phyloP scores from a whole-genome alignment of 1,284 basidiomycete species.

The Tausonia pullulans region DNA sequence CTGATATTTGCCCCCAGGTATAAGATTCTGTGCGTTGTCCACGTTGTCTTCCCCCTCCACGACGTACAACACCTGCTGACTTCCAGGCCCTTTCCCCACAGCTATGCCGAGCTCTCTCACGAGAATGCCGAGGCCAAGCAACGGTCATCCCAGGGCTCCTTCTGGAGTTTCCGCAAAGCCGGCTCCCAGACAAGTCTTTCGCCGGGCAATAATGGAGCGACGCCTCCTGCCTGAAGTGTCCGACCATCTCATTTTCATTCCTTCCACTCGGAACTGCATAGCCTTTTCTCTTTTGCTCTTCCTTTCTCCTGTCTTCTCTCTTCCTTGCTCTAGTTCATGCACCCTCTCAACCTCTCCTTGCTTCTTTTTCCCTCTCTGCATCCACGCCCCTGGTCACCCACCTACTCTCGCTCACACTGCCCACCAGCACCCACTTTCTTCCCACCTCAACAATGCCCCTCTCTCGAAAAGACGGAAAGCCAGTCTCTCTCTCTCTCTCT shows the following conservation, averaged over 20 bases:
- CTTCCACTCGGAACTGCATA: background rate
- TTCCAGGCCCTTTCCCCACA: conserved; percentile 27
- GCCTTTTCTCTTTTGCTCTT: background rate
- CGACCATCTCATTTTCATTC: background rate
- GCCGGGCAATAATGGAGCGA: background rate
- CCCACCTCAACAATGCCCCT: too few relatives aligned
- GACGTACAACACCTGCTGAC: conserved; percentile 4
- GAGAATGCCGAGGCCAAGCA: conserved; percentile 9
- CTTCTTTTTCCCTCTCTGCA: background rate
- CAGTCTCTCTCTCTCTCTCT: background rate
- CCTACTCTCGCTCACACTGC: background rate
- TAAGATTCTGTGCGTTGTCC: conserved; percentile 61
- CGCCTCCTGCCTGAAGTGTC: background rate
- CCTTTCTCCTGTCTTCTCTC: conserved; percentile 7
- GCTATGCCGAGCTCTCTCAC: conserved; percentile 82
- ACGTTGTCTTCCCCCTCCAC: background rate
- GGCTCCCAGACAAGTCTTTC: background rate
- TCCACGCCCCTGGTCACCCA: conserved; percentile 34
- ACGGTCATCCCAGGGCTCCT: conserved; percentile 2
- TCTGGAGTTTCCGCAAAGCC: background rate
- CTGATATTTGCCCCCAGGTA: conserved; percentile 35
- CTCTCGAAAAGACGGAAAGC: background rate
- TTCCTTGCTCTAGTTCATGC: conserved; percentile 6
- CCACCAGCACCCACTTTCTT: background rate
- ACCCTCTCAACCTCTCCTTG: background rate